Evolutionary conservation across 2,329 filamentous ascomycete genomes (phyloP).

Genomic region (Diaporthe citriasiana): DNA sequence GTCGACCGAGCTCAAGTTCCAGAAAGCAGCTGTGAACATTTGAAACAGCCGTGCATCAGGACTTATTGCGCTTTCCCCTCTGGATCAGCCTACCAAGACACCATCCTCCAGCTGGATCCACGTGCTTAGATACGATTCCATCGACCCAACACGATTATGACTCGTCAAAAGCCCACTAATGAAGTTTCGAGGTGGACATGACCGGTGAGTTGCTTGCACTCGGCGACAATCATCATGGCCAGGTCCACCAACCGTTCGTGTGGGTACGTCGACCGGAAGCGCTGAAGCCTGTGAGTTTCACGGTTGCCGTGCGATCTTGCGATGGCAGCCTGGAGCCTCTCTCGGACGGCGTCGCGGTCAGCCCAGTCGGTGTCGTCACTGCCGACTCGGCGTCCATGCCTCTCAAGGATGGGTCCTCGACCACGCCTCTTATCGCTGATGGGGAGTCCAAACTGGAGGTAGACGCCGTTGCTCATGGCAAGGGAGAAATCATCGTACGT

Average conservation of each 20-base stretch:
- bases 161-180: no score
- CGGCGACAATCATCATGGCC: not conserved
- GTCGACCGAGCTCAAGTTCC: no score
- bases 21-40: no score
- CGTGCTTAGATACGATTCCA: no score
- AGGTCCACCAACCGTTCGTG: not conserved
- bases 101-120: not conserved
- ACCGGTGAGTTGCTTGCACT: not conserved
- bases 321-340: not conserved
- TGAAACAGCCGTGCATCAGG: not conserved
- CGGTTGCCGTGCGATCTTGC: not conserved
- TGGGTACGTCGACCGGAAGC: not conserved
- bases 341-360: not conserved
- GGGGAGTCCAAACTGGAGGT: not conserved
- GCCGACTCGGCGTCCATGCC: accelerated
- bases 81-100: not conserved
- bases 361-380: not conserved
- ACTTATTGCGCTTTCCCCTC: no score
- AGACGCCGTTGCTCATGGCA: not conserved
- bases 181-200: not conserved
- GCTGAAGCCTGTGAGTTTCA: no score
- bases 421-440: no score
- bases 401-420: no score
- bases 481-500: not conserved
- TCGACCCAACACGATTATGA: no score